Base-by-base conservation (phyloP, 108 stramenopile species). In the Cyclostephanos tholiformis region DNA sequence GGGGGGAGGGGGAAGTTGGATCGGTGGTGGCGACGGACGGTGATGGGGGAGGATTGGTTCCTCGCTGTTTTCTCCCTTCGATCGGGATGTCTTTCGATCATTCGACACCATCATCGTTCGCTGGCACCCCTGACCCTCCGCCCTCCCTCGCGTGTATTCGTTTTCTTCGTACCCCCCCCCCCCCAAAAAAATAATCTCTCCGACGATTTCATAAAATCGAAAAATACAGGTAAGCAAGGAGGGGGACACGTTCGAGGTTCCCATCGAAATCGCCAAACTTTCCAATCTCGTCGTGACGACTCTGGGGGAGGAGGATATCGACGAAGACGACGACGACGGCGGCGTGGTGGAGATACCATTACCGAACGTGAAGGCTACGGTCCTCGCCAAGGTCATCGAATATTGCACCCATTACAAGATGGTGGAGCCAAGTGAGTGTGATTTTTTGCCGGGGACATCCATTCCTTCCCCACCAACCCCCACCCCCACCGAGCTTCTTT, bases 341-440 rank as follows among this genome's bases (percentile, higher is more conserved):
- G 82, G 86, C 25, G 69, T 77, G 16, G 87, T 88, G 35, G 95
- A 99, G 71, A 97, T 99, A 69, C 99, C 98, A 6, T 76, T 99
- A 12, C 98, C 97, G 36, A 99, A 99, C 71, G 98, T 99, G 13
- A 95, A 93, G 73, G 74, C 89, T 16, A 63, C 67, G 25, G 95
- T 99, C 2, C 86, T 99, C 64, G 82, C 84, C 26, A 99, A 99
- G 88, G 97, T 99, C 1, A 96, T 99, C 60, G 97, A 99, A 74
- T 99, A 90, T 81, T 96, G 96, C 68, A 90, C 80, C 11, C 97
- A 98, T 85, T 90, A 97, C 63, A 87, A 85, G 43, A 4, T 76
- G 27, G 72, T 44, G 49, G 76, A 76, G 29, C 53, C 79, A 38
- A 79, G 75, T 76, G 50, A 67, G 67, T 67, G 1, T 8, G 6